phyloP scores from a whole-genome alignment of 768 basidiomycete genomes.

The Auricularia sp. region DNA sequence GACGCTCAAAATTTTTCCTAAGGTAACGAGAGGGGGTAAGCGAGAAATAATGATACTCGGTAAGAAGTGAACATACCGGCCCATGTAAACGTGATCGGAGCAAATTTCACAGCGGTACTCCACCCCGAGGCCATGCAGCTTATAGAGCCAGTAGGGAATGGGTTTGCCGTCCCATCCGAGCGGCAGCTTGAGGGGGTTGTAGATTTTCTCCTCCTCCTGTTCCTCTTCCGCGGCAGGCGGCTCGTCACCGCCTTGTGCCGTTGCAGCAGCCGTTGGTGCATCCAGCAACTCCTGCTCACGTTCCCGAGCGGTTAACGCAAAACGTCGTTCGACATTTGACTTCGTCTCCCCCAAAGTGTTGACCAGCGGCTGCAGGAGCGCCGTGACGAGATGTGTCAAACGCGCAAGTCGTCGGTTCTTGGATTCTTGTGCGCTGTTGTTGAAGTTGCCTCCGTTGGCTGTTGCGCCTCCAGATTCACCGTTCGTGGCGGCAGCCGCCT shows the following conservation, averaged over 20 bases:
- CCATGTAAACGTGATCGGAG: slow-evolving; percentile 94
- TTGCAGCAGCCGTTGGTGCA: slow-evolving; percentile 38
- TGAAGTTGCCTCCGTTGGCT: slow-evolving; percentile 16
- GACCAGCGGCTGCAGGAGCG: slow-evolving; percentile 54
- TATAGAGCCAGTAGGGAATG: slow-evolving; percentile 98
- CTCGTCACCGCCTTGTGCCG: slow-evolving; percentile 33
- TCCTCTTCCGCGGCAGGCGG: slow-evolving; percentile 55
- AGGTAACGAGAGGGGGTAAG: background rate
- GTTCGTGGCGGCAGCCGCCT: slow-evolving; percentile 44
- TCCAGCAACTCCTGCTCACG: slow-evolving; percentile 89
- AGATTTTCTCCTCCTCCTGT: slow-evolving; percentile 92
- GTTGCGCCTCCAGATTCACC: slow-evolving; percentile 22
- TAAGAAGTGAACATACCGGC: slow-evolving; percentile 40
- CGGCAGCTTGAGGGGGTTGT: slow-evolving; percentile 94
- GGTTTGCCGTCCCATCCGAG: slow-evolving; percentile 98
- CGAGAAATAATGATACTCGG: background rate
- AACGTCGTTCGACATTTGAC: slow-evolving; percentile 90
- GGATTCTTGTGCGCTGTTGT: slow-evolving; percentile 18
- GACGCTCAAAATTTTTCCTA: slow-evolving; percentile 88
- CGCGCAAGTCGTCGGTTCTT: slow-evolving; percentile 59
- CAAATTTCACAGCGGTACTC: slow-evolving; percentile 98
- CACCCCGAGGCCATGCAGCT: slow-evolving; percentile 94
- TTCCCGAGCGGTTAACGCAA: slow-evolving; percentile 94
- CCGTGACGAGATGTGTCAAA: slow-evolving; percentile 57
- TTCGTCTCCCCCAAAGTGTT: slow-evolving; percentile 78